phyloP scores from a whole-genome alignment of 139 green algal genomes.

The Tetraselmis chui region DNA sequence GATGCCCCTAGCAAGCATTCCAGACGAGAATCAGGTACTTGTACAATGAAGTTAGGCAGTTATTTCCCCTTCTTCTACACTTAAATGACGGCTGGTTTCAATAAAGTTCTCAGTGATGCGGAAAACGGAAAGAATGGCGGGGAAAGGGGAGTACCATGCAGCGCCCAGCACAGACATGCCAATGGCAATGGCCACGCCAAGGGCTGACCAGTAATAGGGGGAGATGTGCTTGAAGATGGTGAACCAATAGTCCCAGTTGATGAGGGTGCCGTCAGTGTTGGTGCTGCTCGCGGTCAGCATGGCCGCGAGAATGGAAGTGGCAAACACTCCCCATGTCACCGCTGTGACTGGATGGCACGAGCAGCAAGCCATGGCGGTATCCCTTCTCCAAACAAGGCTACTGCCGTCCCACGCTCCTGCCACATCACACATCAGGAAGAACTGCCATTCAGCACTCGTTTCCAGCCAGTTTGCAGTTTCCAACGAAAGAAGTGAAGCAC shows the following conservation, averaged over 20 bases:
- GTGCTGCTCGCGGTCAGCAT: neutral
- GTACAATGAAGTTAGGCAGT: too few relatives aligned
- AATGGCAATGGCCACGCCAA: slow-evolving; percentile 81
- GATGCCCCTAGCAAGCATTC: slow-evolving; percentile 99
- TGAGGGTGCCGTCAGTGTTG: slow-evolving; percentile 30
- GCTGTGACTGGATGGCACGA: neutral
- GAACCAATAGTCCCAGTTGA: slow-evolving; percentile 75
- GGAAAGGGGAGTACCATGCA: slow-evolving; percentile 64
- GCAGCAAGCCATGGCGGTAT: neutral
- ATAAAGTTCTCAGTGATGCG: too few relatives aligned
- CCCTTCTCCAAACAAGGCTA: too few relatives aligned
- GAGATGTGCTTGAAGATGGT: slow-evolving; percentile 78
- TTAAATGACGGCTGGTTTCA: too few relatives aligned
- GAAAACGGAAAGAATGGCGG: too few relatives aligned
- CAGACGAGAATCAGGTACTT: too few relatives aligned
- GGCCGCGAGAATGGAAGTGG: neutral
- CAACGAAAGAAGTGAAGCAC: too few relatives aligned
- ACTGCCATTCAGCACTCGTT: too few relatives aligned
- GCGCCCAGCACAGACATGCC: slow-evolving; percentile 89
- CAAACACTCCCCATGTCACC: neutral
- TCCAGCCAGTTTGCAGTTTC: too few relatives aligned
- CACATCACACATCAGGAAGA: too few relatives aligned
- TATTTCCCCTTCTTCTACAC: too few relatives aligned
- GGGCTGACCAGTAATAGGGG: slow-evolving; percentile 83
- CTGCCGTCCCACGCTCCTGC: too few relatives aligned